Evolutionary conservation across 495 filamentous ascomycete species (phyloP), one percentile per base, ranked within the genome.

Genomic region (Pyrenula aspistea): DNA sequence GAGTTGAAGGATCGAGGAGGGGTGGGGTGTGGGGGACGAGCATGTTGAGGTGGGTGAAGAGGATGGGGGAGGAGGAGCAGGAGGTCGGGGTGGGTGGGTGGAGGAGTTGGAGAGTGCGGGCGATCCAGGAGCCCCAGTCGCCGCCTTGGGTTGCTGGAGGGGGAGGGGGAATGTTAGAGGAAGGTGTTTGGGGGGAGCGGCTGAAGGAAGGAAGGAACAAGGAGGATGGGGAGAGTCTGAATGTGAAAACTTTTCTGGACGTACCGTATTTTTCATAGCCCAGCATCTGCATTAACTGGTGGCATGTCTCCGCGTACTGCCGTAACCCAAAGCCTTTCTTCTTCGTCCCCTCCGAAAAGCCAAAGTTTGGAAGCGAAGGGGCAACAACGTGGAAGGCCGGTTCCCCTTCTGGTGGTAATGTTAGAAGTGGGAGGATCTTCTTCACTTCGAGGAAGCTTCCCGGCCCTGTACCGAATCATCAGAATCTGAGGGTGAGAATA

Each of bases 301-400:
- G 72, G 55, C 82, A 68, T 2, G 76, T 67, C 50, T 79, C 76
- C 2, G 83, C 87, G 24, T 88, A 84, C 56, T 87, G 77, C 20
- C 65, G 66, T 22, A 85, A 68, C 1, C 72, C 73, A 48, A 86
- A 81, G 1, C 78, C 76, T 57, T 71, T 71, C 42, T 69, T 68
- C 50, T 61, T 66, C 20, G 69, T 66, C 1, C 15, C 21, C 2
- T 21, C 19, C 47, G 78, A 83, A 67, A 90, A 91, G 47, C 83
- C 87, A 59, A 87, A 77, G 42, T 88, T 88, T 0, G 87, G 87
- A 22, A 90, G 69, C 12, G 83, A 86, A 2, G 87, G 86, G 8
- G 78, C 82, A 12, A 90, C 73, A 20, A 89, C 71, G 66, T 88
- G 76, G 67, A 90, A 91, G 0, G 79, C 70, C n/a, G 82, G 82